Evolutionary conservation across 2,329 filamentous ascomycete genomes (phyloP).

Genomic region (Aspergillus vadensis): DNA sequence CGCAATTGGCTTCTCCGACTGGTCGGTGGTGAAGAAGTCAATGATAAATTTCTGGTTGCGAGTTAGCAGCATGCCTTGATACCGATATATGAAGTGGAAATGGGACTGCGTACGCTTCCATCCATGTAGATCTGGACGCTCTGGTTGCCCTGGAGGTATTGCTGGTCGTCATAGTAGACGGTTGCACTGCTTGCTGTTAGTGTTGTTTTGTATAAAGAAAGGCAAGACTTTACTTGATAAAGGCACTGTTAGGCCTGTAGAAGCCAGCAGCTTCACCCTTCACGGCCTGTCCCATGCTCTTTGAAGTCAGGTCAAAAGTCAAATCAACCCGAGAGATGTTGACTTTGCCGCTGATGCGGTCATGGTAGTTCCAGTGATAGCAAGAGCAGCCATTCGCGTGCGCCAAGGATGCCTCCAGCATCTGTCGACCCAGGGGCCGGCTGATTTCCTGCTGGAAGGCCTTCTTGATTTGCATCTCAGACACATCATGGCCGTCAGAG

Average conservation of each 20-base stretch:
- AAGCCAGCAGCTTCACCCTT: constrained; percentile 3
- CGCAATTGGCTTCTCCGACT: constrained; percentile 4
- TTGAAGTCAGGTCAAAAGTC: constrained; percentile 4
- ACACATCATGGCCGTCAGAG: constrained; percentile 8
- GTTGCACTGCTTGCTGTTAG: background rate
- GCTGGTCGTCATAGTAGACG: constrained; percentile 7
- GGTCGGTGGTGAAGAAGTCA: constrained; percentile 8
- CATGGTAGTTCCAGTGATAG: constrained; percentile 10
- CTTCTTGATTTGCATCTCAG: constrained; percentile 7
- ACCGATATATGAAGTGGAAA: too few species aligned
- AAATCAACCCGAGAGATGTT: constrained; percentile 3
- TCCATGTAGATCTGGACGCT: constrained; percentile 6
- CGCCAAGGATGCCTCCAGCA: constrained; percentile 6
- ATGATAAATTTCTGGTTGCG: constrained; percentile 5
- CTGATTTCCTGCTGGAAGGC: constrained; percentile 6
- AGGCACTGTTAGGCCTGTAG: constrained; percentile 1
- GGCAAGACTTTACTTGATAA: background rate
- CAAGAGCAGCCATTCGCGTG: constrained; percentile 1
- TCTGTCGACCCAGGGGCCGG: constrained; percentile 7
- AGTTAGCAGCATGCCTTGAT: background rate
- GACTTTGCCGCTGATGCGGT: constrained; percentile 5
- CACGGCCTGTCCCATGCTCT: constrained; percentile 6
- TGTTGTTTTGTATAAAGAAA: background rate
- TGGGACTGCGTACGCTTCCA: background rate
- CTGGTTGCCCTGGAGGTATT: constrained; percentile 5